A percentile compares a stretch with the other conserved stretches of the same genome.
phyloP scores from a whole-genome alignment of 495 filamentous ascomycete species.

The Terfezia claveryi region DNA sequence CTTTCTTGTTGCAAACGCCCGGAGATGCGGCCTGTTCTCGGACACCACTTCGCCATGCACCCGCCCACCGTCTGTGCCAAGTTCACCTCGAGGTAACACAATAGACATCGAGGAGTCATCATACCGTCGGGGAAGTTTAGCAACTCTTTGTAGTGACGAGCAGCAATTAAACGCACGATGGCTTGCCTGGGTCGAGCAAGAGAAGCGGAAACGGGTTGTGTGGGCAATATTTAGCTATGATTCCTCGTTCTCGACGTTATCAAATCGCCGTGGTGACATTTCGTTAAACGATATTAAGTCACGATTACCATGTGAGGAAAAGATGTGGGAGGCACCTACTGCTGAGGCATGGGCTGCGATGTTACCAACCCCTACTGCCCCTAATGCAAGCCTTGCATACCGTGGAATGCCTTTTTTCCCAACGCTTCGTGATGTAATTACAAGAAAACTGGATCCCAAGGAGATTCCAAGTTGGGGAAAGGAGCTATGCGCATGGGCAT shows the following conservation, averaged over 20 bases:
- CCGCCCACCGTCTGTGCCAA: constrained; percentile 8
- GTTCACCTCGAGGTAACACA: constrained; percentile 4
- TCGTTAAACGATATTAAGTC: constrained; percentile 19
- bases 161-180: constrained; percentile 11
- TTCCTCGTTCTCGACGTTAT: constrained; percentile 20
- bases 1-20: constrained; percentile 19
- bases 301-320: constrained; percentile 17
- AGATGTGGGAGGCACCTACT: constrained; percentile 17
- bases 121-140: neutral
- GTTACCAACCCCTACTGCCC: neutral
- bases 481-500: constrained; percentile 18
- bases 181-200: constrained; percentile 16
- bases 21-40: constrained; percentile 18
- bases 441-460: constrained; percentile 11
- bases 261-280: constrained; percentile 20
- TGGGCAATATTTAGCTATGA: constrained; percentile 22
- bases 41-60: constrained; percentile 6
- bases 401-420: constrained; percentile 12
- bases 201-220: constrained; percentile 15
- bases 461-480: constrained; percentile 18
- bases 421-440: constrained; percentile 17
- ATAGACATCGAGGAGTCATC: neutral
- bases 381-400: constrained; percentile 2
- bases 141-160: constrained; percentile 1
- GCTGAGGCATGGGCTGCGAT: constrained; percentile 16